Percentiles rank a stretch among this genome's conserved stretches.
phyloP scores from a whole-genome alignment of 2,329 filamentous ascomycete species.

The Apiospora arundinis region DNA sequence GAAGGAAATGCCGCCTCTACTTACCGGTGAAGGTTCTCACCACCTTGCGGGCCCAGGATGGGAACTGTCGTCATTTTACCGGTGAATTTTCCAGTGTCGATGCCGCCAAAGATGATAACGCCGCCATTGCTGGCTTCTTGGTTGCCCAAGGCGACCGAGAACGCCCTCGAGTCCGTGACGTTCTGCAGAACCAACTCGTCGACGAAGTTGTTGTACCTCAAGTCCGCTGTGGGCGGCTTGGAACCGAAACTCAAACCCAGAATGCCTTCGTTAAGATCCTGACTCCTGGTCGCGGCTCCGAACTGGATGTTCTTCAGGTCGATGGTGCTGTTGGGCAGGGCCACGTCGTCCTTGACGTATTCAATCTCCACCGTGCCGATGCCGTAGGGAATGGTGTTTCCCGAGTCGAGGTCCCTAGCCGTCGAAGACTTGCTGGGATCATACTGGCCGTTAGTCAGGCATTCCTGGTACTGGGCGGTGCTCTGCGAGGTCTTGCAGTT shows the following conservation, averaged over 20 bases:
- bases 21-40: slow-evolving; percentile 42
- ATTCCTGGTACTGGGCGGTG: slow-evolving; percentile 50
- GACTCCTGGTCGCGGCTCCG: slow-evolving; percentile 61
- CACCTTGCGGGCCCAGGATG: slow-evolving; percentile 56
- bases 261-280: slow-evolving; percentile 33
- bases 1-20: neutral
- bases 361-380: slow-evolving; percentile 57
- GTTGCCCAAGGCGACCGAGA: slow-evolving; percentile 70
- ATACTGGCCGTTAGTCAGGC: slow-evolving; percentile 52
- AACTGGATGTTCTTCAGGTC: slow-evolving; percentile 65
- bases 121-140: slow-evolving; percentile 61
- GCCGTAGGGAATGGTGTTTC: slow-evolving; percentile 54
- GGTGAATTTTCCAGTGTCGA: slow-evolving; percentile 69
- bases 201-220: slow-evolving; percentile 56
- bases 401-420: slow-evolving; percentile 38
- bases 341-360: slow-evolving; percentile 54
- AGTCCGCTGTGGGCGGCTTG: neutral
- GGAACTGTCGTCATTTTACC: slow-evolving; percentile 66
- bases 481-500: slow-evolving; percentile 54
- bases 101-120: slow-evolving; percentile 70
- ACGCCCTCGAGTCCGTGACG: slow-evolving; percentile 65
- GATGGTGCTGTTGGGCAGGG: slow-evolving; percentile 46
- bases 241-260: slow-evolving; percentile 18
- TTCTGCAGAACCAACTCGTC: slow-evolving; percentile 57
- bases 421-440: slow-evolving; percentile 50